Conservation (phyloP, 306 rosid species). For the Neltuma alba region DNA sequence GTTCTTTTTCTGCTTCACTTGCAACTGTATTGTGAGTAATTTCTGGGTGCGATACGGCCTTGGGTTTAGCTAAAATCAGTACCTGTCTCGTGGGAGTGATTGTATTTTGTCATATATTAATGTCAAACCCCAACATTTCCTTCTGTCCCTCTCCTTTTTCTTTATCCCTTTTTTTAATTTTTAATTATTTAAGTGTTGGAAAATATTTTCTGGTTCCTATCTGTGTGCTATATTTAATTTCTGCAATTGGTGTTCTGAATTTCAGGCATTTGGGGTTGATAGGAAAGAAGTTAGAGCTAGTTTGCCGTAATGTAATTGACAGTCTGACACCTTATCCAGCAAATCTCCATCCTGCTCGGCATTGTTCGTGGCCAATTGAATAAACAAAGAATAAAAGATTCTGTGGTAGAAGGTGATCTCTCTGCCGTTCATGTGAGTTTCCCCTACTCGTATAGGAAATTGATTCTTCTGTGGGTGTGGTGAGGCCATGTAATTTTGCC, state of each 20-base stretch:
- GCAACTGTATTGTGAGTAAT: background rate
- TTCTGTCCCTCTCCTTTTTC: background rate
- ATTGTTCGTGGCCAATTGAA: conserved; percentile 14
- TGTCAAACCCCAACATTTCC: background rate
- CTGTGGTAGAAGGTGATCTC: conserved; percentile 35
- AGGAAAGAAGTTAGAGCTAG: conserved; percentile 70
- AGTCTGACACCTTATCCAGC: background rate
- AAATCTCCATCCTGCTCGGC: background rate
- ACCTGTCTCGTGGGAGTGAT: background rate
- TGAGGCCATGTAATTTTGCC: conserved; percentile 36
- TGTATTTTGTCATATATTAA: background rate
- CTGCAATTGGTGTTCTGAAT: conserved; percentile 19
- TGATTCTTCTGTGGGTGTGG: conserved; percentile 42
- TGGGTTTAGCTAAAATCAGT: background rate
- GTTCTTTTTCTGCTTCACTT: background rate
- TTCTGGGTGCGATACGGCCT: background rate
- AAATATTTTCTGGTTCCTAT: background rate
- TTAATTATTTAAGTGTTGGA: background rate
- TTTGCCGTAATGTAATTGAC: conserved; percentile 57
- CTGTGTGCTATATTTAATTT: conserved; percentile 3
- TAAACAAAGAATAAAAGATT: conserved; percentile 41
- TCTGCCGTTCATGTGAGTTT: conserved; percentile 34
- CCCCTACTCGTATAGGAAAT: conserved; percentile 54
- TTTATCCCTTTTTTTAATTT: background rate
- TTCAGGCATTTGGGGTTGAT: conserved; percentile 72